Evolutionary conservation across 1,284 basidiomycete species (phyloP), one percentile per base, ranked within the genome.

Genomic region (Cryptococcus deneoformans): DNA sequence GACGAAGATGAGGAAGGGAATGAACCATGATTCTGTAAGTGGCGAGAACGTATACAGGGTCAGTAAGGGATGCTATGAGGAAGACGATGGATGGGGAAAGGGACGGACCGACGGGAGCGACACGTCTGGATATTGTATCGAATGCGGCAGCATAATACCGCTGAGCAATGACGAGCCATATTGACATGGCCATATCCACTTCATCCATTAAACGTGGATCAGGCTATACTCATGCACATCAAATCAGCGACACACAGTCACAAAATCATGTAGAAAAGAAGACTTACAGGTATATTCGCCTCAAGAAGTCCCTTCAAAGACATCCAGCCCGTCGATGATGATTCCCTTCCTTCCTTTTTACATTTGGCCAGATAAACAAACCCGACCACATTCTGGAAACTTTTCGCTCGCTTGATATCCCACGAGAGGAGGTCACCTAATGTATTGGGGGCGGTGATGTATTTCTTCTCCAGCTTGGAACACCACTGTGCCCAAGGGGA

Each of bases 101-200:
- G 24, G 10, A 68, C 73, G 62, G 53, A 73, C 74, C 75, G 51
- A 71, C 64, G 5, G 76, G 76, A 7, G 74, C 67, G 1, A 76
- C 55, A 29, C 66, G 62, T n/a, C 52, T 40, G 2, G 57, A 59
- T 14, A 64, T 59, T 3, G 55, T 58, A 2, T 57, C 62, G 50
- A 77, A 70, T 0, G 74, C 69, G 12, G 42, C 46, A 5, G 61
- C 61, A 44, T 59, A 58, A 52, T 72, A 52, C 29, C 70, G 57
- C 8, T 50, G 50, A 0, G 67, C 65, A 40, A 77, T 63, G 14
- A 67, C 57, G 43, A 73, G 55, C 45, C 72, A 67, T 11, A 73
- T 62, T 0, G 61, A 56, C 16, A 76, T 58, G 12, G 67, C 55
- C 56, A 64, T 65, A 45, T 71, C 64, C 20, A 71, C 50, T 46